A percentile compares a stretch with the other conserved stretches of the same genome.
These are phyloP conservation scores for Penicillium odoratum DNA, from an alignment of 495 filamentous ascomycete species.

Conservation along the genomic window DNA sequence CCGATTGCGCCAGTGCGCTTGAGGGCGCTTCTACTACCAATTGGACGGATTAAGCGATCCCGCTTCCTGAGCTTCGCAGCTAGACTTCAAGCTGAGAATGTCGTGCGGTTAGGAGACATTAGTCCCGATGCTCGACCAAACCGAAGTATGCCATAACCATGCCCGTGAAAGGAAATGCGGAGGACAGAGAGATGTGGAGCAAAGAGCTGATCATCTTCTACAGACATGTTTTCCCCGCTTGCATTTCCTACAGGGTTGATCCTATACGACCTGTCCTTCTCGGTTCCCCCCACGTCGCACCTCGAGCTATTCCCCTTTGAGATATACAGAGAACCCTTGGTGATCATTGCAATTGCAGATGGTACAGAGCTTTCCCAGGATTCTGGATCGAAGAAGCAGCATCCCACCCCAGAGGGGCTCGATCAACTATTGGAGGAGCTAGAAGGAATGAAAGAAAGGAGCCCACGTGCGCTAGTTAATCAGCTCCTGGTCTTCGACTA, in stretches of 20 bases:
- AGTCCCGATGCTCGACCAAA: conserved; percentile 84
- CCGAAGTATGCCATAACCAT: conserved; percentile 63
- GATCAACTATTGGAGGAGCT: conserved; percentile 68
- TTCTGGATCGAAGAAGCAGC: conserved; percentile 31
- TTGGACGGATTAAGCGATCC: conserved; percentile 80
- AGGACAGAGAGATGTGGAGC: neutral
- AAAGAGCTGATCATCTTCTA: conserved; percentile 30
- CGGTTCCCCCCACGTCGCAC: conserved; percentile 74
- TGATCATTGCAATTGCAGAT: conserved; percentile 78
- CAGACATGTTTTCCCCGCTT: conserved; percentile 93
- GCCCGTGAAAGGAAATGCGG: neutral
- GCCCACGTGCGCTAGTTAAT: conserved; percentile 74
- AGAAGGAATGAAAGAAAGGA: conserved; percentile 54
- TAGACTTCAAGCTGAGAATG: conserved; percentile 74
- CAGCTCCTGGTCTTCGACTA: conserved; percentile 79
- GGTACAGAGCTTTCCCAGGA: conserved; percentile 54
- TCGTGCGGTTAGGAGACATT: conserved; percentile 87
- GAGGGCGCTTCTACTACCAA: conserved; percentile 76
- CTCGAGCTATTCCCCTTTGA: conserved; percentile 82
- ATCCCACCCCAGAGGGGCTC: conserved; percentile 47
- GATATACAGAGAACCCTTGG: conserved; percentile 74
- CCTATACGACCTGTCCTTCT: conserved; percentile 84
- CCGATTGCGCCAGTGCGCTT: conserved; percentile 88
- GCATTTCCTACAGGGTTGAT: conserved; percentile 88
- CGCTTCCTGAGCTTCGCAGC: conserved; percentile 78